These are phyloP conservation scores for Endothia cerciana DNA, from an alignment of 2,329 filamentous ascomycete genomes.

Conservation along the genomic window DNA sequence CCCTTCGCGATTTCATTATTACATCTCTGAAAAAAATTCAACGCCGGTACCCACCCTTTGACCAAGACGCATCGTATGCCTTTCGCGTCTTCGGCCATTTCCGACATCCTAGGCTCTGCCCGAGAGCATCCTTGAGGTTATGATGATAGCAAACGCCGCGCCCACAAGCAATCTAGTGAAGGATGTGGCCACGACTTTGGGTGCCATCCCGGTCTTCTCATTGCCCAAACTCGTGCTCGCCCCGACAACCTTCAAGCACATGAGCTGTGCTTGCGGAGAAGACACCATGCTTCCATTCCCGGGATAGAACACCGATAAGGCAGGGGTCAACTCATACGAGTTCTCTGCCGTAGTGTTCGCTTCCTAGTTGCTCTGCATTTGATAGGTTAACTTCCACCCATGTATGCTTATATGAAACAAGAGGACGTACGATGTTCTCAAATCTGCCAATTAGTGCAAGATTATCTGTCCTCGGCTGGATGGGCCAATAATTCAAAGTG, in stretches of 20 bases:
- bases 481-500: neutral
- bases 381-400: neutral
- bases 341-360: neutral
- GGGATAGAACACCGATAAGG: neutral
- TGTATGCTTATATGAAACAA: neutral
- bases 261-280: neutral
- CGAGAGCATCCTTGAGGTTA: neutral
- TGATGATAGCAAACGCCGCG: neutral
- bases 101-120: neutral
- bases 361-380: neutral
- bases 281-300: neutral
- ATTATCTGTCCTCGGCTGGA: neutral
- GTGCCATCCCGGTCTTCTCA: neutral
- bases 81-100: neutral
- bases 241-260: neutral
- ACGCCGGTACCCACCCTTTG: no score
- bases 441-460: neutral
- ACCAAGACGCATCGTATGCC: neutral
- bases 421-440: neutral
- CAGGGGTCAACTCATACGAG: neutral
- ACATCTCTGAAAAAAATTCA: no score
- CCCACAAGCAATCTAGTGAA: neutral
- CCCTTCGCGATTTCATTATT: no score
- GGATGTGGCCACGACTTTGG: neutral
- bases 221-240: neutral